Percentiles rank a stretch among this genome's conserved stretches.
These are phyloP conservation scores for Incumbomyces lentus DNA, from an alignment of 2,329 filamentous ascomycete genomes.

Conservation along the genomic window DNA sequence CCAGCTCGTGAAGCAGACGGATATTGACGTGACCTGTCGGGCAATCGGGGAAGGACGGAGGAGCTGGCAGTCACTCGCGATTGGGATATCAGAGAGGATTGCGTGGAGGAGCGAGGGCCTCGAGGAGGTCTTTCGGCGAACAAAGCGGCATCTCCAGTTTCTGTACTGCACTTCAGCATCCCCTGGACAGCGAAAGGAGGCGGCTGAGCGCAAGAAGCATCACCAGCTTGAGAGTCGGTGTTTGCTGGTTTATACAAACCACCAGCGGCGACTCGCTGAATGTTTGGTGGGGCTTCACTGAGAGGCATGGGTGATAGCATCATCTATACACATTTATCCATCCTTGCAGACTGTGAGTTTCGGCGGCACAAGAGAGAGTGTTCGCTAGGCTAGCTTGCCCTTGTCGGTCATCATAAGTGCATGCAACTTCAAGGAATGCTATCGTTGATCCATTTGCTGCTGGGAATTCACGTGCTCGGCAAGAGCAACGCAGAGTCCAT, in stretches of 20 bases:
- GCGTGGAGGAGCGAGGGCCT: slow-evolving; percentile 21
- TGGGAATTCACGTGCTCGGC: too few species aligned
- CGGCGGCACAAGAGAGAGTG: too few species aligned
- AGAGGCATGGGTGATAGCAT: slow-evolving; percentile 13
- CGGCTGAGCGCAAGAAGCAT: slow-evolving; percentile 8
- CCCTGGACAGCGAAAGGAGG: slow-evolving; percentile 47
- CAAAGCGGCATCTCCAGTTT: slow-evolving; percentile 54
- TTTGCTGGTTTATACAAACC: slow-evolving; percentile 7
- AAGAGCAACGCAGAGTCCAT: background rate
- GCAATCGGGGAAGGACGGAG: background rate
- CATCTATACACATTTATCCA: too few species aligned
- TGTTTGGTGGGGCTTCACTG: slow-evolving; percentile 16
- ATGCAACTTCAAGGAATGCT: too few species aligned
- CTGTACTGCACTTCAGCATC: slow-evolving; percentile 57
- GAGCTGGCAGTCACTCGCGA: background rate
- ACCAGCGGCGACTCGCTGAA: slow-evolving; percentile 9
- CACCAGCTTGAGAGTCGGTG: background rate
- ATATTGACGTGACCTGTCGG: background rate
- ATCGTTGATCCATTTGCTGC: too few species aligned
- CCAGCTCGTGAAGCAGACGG: background rate
- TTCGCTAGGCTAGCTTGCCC: too few species aligned
- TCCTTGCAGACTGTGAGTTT: too few species aligned
- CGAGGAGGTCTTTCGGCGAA: slow-evolving; percentile 45
- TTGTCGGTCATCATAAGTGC: too few species aligned
- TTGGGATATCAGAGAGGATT: background rate